Evolutionary conservation across 2,329 filamentous ascomycete species (phyloP), one percentile per base, ranked within the genome.

Genomic region (Cercospora beticola): DNA sequence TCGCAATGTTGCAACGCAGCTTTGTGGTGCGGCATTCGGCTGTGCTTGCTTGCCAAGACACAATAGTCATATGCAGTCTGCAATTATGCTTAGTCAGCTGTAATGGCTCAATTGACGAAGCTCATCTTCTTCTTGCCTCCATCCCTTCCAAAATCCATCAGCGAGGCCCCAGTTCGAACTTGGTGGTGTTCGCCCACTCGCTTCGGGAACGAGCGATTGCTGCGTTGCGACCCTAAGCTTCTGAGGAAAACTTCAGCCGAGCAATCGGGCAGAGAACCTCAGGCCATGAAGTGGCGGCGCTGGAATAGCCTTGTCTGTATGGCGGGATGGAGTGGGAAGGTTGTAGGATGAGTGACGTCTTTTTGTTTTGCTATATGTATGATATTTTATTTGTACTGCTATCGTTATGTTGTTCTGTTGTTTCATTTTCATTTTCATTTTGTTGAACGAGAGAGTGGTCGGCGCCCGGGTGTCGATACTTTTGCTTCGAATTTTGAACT

Each of bases 211-310:
- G 82, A 80, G 81, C 82, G 85, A 86, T 65, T 65, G 62, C 62
- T 72, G 84, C 81, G 85, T 75, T 81, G 74, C 77, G 79, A 78
- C 81, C 81, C 74, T 87, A 84, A 86, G 85, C 60, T 59, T 81
- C 75, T 85, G 83, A 80, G 82, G 78, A 77, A 86, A 72, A 70
- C 83, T 85, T 85, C 83, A 86, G 85, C 82, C 83, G 84, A 86
- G 85, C 79, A 83, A 86, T 86, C 84, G 83, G 83, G 84, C 85
- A 86, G 83, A 85, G 83, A 82, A 77, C 78, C 78, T 79, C 82
- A 81, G 83, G 82, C 83, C 84, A 83, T 81, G 81, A 79, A 81
- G 79, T 85, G 84, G 85, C 84, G 84, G 81, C 78, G 79, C 80
- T 82, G 83, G 84, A 86, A 78, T 78, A 86, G 62, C 84, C 84